A percentile compares a stretch with the other conserved stretches of the same genome.
phyloP scores from a whole-genome alignment of 306 rosid genomes.

The Casuarina equisetifolia region DNA sequence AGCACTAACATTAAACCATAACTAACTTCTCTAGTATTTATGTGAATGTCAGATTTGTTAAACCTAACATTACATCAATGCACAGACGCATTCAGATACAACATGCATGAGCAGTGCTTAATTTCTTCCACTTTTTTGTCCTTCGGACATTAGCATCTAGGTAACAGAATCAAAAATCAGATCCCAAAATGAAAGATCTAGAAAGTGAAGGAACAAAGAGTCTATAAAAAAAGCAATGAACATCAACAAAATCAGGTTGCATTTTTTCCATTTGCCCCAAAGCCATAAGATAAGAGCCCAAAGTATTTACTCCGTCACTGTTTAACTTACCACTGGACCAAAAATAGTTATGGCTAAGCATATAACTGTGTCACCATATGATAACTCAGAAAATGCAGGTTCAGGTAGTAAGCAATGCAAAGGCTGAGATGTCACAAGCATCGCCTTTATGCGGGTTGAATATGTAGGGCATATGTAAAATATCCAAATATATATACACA shows the following conservation, averaged over 20 bases:
- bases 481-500: not conserved
- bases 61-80: not conserved
- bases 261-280: not conserved
- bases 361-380: not conserved
- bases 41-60: not conserved
- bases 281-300: not conserved
- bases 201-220: slow-evolving; percentile 9
- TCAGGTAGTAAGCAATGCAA: not conserved
- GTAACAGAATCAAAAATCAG: not conserved
- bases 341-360: not conserved
- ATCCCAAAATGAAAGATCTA: slow-evolving; percentile 1
- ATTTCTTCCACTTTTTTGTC: not conserved
- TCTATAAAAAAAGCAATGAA: not conserved
- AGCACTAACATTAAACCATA: not conserved
- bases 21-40: not conserved
- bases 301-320: not conserved
- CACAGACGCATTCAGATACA: not conserved
- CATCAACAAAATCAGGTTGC: not conserved
- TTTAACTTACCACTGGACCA: not conserved
- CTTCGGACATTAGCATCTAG: not conserved
- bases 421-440: not conserved
- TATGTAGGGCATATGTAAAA: not conserved
- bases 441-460: not conserved
- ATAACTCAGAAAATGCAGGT: not conserved
- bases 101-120: not conserved